Base-by-base conservation (phyloP, 1,284 basidiomycete genomes). In the Porodaedalea pini region DNA sequence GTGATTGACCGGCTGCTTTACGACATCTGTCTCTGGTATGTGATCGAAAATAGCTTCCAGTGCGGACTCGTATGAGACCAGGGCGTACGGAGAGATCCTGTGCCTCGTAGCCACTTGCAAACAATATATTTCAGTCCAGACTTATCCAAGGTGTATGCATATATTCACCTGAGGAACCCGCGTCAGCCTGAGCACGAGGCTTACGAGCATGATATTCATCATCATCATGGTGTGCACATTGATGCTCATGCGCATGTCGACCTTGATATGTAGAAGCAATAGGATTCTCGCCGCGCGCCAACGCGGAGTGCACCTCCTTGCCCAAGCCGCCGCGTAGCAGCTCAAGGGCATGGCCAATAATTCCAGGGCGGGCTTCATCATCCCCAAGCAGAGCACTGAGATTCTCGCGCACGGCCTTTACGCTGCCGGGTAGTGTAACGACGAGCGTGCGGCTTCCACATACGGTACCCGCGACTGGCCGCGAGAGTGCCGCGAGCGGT, bases 321-420 rank as follows among this genome's bases (percentile, higher is more conserved):
- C 90, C 89, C n/a, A 75, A 76, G 0, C 85, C 87, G 4, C 92
- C 91, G 56, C 73, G 75, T 58, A 91, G 76, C 8, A 94, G 78
- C 48, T 92, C 88, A 49, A 94, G 70, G 0, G 90, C 89, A 70
- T 94, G 91, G 2, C 74, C 69, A 13, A 86, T 69, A 17, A 90
- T 74, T 11, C 79, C 84, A 13, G 68, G 75, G 6, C 70, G 67
- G 2, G 37, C 19, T 10, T 5, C 36, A 13, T 25, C 45, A 15
- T 13, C 29, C 21, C 37, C 25, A 3, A 93, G 71, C 31, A 94
- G 72, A 1, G 81, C 79, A 3, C 81, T 78, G 57, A 92, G 66
- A 64, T 86, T 91, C 67, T 94, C 92, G 59, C 77, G 83, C 25
- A 93, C 92, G 1, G 90, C 92, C 65, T 90, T 94, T 21, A 86